Base-by-base conservation (phyloP, 495 filamentous ascomycete genomes). In the Neurospora sp. region DNA sequence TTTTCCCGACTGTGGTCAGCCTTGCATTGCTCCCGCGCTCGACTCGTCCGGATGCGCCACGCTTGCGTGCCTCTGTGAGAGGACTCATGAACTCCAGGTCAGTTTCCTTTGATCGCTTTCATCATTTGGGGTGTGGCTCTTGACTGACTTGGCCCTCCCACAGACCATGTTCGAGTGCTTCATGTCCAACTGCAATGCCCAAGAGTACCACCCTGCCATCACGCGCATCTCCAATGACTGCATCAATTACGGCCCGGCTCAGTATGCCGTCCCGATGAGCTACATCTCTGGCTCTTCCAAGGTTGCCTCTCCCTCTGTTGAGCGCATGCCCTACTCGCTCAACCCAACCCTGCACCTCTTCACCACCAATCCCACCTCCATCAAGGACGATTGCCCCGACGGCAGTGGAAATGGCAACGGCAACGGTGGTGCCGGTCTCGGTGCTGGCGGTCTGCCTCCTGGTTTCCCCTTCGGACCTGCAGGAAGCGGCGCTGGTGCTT, bases 181-280 rank as follows among this genome's bases (percentile, higher is more conserved):
- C 72, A 76, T 77, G 46, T 72, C 74, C 62, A 75, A 73, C 27
- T 79, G 78, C 71, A 73, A 79, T 54, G 76, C 78, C 41, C 75
- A 75, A 23, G 74, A 70, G 35, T 78, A 79, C 39, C 71, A 71
- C 9, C 72, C 72, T 23, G 74, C 76, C 39, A 62, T 77, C 72
- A 75, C 76, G 37, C 11, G 74, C 2, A 71, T 78, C 49, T 70
- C 73, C 31, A 70, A 66, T 4, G 40, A 71, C n/a, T 86, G 85
- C 74, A 82, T 82, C 83, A 83, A 83, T 27, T 83, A 84, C 66
- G 82, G 82, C 31, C 79, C 77, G 41, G 79, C 84, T 74, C 84
- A 74, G 73, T 75, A 73, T 72, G 73, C 76, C 62, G 78, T 79
- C 73, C 72, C 79, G 71, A 62, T 73, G 39, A 73, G 76, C 11